Evolutionary conservation across 2,329 filamentous ascomycete genomes (phyloP).

Genomic region (Metarhizium sp.): DNA sequence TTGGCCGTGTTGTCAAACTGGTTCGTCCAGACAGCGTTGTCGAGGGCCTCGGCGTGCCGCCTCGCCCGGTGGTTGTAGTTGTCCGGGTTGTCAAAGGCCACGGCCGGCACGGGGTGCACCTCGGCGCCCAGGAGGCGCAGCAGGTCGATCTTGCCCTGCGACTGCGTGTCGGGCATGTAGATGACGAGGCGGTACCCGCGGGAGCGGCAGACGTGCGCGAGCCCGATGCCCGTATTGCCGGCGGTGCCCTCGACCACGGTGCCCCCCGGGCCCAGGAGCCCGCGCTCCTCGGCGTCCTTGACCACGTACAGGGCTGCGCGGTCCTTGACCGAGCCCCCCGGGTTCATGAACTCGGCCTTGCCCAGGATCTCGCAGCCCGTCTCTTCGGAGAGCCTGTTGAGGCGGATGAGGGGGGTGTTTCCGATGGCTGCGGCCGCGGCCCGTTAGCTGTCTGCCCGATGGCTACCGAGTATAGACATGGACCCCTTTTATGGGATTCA

Average conservation of each 20-base stretch:
- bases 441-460: background rate
- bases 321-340: conserved; percentile 92
- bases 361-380: conserved; percentile 92
- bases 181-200: conserved; percentile 93
- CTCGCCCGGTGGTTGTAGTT: conserved; percentile 98
- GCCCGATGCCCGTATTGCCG: conserved; percentile 94
- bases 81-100: conserved; percentile 86
- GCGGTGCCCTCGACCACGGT: conserved; percentile 96
- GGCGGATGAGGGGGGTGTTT: conserved; percentile 87
- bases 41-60: conserved; percentile 75
- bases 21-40: conserved; percentile 96
- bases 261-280: conserved; percentile 72
- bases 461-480: too few species aligned
- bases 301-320: conserved; percentile 91
- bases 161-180: conserved; percentile 99
- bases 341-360: conserved; percentile 98
- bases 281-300: conserved; percentile 82
- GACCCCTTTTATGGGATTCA: background rate
- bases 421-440: conserved; percentile 68
- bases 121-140: conserved; percentile 85
- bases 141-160: conserved; percentile 94
- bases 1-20: conserved; percentile 98
- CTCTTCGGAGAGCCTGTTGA: conserved; percentile 79
- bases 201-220: conserved; percentile 90
- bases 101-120: conserved; percentile 90